Conservation (phyloP, 345 rosid genomes). For the Fremontodendron californicum region DNA sequence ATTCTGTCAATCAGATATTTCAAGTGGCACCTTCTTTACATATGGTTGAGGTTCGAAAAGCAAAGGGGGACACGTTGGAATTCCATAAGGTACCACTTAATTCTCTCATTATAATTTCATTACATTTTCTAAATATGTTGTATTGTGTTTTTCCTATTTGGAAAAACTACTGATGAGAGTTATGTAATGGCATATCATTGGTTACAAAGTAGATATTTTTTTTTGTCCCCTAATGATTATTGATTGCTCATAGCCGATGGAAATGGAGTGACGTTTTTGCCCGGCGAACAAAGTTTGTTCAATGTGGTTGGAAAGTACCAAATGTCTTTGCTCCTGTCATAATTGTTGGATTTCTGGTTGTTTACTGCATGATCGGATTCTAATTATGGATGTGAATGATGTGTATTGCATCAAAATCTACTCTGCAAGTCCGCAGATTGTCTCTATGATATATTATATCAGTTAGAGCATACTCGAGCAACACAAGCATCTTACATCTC, state of each 20-base stretch:
- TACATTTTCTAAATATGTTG: neutral
- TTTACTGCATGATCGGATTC: neutral
- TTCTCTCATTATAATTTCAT: neutral
- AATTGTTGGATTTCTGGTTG: neutral
- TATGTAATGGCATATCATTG: neutral
- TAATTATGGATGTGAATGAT: neutral
- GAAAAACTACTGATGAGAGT: neutral
- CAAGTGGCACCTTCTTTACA: slow-evolving; percentile 94
- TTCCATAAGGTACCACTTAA: slow-evolving; percentile 60
- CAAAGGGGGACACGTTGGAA: slow-evolving; percentile 93
- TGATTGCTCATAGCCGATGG: neutral
- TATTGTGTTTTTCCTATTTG: neutral
- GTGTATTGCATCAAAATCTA: neutral
- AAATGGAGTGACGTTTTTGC: neutral
- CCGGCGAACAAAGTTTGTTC: neutral
- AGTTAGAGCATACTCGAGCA: neutral
- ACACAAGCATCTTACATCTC: neutral
- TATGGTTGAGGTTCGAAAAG: slow-evolving; percentile 90
- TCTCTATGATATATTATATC: neutral
- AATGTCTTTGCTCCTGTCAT: neutral
- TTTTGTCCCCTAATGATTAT: neutral
- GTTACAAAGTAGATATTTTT: neutral
- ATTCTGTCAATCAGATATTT: slow-evolving; percentile 50
- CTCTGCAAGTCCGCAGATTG: neutral
- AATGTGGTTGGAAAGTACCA: neutral